A percentile compares a stretch with the other conserved stretches of the same genome.
Conservation (phyloP, 495 filamentous ascomycete species). For the Lentithecium fluviatile region DNA sequence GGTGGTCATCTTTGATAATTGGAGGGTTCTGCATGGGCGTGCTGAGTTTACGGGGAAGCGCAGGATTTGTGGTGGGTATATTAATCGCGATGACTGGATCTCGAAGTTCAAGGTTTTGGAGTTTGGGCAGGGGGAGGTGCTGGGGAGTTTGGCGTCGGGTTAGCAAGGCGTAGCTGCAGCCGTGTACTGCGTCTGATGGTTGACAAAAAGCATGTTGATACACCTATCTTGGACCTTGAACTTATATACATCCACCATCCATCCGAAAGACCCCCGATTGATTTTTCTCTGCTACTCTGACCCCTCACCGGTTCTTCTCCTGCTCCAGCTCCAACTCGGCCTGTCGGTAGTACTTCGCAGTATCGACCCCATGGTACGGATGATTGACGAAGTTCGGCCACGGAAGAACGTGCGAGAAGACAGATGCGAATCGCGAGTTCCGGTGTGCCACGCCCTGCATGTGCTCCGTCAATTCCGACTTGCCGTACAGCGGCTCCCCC, state of each 20-base stretch:
- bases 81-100: slow-evolving; percentile 83
- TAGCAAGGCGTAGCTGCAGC: no score
- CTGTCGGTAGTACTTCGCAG: slow-evolving; percentile 94
- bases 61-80: slow-evolving; percentile 85
- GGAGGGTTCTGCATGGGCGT: slow-evolving; percentile 86
- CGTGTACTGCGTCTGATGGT: no score
- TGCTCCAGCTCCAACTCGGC: slow-evolving; percentile 92
- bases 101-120: slow-evolving; percentile 74
- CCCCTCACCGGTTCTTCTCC: slow-evolving; percentile 47
- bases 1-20: slow-evolving; percentile 93
- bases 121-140: slow-evolving; percentile 55
- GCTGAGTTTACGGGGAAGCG: slow-evolving; percentile 76
- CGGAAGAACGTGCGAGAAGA: slow-evolving; percentile 79
- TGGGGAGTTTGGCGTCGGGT: slow-evolving; percentile 40
- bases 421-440: slow-evolving; percentile 84
- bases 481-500: slow-evolving; percentile 88
- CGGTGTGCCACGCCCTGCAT: slow-evolving; percentile 91
- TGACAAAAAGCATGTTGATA: slow-evolving; percentile 23
- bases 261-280: neutral
- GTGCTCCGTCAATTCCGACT: slow-evolving; percentile 70
- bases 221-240: slow-evolving; percentile 9
- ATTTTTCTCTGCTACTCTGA: slow-evolving; percentile 3
- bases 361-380: slow-evolving; percentile 92
- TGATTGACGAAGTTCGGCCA: slow-evolving; percentile 99
- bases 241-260: slow-evolving; percentile 13